These are phyloP conservation scores for Magnusiomyces sp. DNA, from an alignment of 1,139 yeast species.

Conservation along the genomic window DNA sequence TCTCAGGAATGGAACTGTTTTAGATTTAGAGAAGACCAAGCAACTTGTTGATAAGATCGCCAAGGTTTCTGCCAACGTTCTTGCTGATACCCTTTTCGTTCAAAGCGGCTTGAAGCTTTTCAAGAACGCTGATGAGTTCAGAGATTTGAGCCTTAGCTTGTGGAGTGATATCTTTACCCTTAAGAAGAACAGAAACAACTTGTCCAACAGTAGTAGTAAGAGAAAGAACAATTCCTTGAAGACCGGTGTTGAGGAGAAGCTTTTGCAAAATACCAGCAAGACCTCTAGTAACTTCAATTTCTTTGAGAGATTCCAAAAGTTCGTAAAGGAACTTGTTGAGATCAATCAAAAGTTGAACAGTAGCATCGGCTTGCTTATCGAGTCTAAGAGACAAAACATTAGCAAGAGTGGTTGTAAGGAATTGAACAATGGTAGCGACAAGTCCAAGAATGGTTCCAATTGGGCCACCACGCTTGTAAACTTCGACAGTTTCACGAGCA, in stretches of 20 bases:
- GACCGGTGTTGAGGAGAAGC: conserved; percentile 1
- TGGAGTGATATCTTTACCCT: too few relatives aligned
- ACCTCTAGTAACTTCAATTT: not conserved
- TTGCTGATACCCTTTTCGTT: too few relatives aligned
- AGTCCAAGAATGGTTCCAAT: not conserved
- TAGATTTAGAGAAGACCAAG: too few relatives aligned
- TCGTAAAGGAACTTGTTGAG: not conserved
- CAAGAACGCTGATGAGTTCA: too few relatives aligned
- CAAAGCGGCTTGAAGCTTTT: too few relatives aligned
- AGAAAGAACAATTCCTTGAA: not conserved
- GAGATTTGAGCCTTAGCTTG: too few relatives aligned
- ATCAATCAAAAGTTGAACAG: not conserved
- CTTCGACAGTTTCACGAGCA: too few relatives aligned
- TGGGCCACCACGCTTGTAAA: too few relatives aligned
- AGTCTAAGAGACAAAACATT: not conserved
- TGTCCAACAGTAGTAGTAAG: not conserved
- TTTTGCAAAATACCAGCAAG: not conserved
- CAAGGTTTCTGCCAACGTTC: too few relatives aligned
- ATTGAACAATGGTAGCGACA: not conserved
- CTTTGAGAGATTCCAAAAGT: not conserved
- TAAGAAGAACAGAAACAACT: not conserved
- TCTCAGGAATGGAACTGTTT: too few relatives aligned
- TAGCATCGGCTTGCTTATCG: not conserved
- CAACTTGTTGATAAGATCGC: too few relatives aligned
- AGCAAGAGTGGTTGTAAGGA: not conserved